A percentile compares a stretch with the other conserved stretches of the same genome.
These are phyloP conservation scores for Emericellopsis cladophorae DNA, from an alignment of 2,329 filamentous ascomycete species.

Conservation along the genomic window DNA sequence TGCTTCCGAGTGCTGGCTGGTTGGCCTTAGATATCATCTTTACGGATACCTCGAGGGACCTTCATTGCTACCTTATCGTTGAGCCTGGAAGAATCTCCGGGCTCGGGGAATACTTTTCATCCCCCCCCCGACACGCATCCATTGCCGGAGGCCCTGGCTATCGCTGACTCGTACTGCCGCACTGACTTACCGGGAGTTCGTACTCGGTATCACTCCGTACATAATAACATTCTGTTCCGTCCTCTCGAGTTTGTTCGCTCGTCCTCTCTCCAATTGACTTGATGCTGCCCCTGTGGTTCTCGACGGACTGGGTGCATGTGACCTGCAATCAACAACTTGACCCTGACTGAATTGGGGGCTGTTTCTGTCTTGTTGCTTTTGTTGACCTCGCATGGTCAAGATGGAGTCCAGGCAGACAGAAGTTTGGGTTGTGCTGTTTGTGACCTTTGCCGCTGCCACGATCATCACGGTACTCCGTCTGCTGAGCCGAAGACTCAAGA, in stretches of 20 bases:
- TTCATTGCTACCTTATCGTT: not conserved
- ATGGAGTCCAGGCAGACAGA: slow-evolving; percentile 5
- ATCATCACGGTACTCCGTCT: slow-evolving; percentile 4
- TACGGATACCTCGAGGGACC: not conserved
- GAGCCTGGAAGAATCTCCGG: not conserved
- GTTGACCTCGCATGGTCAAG: slow-evolving; percentile 1
- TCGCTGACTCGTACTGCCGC: not conserved
- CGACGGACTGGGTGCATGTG: not conserved
- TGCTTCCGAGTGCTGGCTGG: not conserved
- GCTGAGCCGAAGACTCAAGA: slow-evolving; percentile 4
- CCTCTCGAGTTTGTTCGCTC: not conserved
- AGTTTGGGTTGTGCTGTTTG: slow-evolving; percentile 2
- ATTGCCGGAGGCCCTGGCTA: not conserved
- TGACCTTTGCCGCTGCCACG: slow-evolving; percentile 4
- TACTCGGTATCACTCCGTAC: not conserved
- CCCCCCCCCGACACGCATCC: not conserved
- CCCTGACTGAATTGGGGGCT: not conserved
- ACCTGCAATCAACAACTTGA: not conserved
- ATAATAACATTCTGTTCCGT: not conserved
- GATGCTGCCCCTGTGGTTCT: not conserved
- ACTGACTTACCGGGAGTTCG: too few relatives aligned
- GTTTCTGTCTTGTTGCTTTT: not conserved
- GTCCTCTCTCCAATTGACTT: not conserved
- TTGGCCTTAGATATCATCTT: not conserved
- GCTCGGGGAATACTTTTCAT: not conserved